Conservation (phyloP, 306 rosid species). For the Crotalaria pallida region DNA sequence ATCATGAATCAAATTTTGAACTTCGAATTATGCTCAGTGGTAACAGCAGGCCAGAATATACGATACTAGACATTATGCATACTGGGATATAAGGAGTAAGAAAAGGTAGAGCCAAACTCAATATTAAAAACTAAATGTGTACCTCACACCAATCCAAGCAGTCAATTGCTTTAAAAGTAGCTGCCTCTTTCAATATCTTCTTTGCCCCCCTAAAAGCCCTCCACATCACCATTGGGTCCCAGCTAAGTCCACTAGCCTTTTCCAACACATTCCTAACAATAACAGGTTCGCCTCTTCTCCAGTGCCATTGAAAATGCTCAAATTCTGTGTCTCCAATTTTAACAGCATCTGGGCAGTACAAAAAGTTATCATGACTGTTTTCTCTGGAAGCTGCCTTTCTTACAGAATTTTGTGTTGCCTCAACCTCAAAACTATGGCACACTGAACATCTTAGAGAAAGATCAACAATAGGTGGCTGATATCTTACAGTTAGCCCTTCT, state of each 20-base stretch:
- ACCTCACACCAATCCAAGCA: slow-evolving; percentile 56
- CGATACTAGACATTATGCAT: background rate
- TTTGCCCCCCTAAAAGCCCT: slow-evolving; percentile 51
- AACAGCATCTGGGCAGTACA: slow-evolving; percentile 53
- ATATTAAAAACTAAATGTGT: slow-evolving; percentile 11
- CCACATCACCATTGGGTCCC: slow-evolving; percentile 80
- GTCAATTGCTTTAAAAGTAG: slow-evolving; percentile 46
- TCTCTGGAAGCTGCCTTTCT: slow-evolving; percentile 53
- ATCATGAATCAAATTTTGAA: background rate
- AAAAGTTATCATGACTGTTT: slow-evolving; percentile 40
- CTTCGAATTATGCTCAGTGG: too few relatives aligned
- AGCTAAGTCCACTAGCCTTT: slow-evolving; percentile 61
- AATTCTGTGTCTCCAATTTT: slow-evolving; percentile 31
- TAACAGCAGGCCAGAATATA: background rate
- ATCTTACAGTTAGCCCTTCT: slow-evolving; percentile 37
- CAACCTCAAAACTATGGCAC: slow-evolving; percentile 29
- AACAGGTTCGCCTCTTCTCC: slow-evolving; percentile 63
- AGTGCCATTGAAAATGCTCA: slow-evolving; percentile 57
- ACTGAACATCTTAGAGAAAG: slow-evolving; percentile 35
- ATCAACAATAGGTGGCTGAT: slow-evolving; percentile 39
- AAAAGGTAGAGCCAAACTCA: background rate
- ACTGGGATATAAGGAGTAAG: background rate
- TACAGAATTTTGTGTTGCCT: slow-evolving; percentile 24
- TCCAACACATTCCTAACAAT: slow-evolving; percentile 44
- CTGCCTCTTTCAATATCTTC: slow-evolving; percentile 37